A percentile compares a stretch with the other conserved stretches of the same genome.
phyloP scores from a whole-genome alignment of 2,329 filamentous ascomycete genomes.

The Exophiala sp. region DNA sequence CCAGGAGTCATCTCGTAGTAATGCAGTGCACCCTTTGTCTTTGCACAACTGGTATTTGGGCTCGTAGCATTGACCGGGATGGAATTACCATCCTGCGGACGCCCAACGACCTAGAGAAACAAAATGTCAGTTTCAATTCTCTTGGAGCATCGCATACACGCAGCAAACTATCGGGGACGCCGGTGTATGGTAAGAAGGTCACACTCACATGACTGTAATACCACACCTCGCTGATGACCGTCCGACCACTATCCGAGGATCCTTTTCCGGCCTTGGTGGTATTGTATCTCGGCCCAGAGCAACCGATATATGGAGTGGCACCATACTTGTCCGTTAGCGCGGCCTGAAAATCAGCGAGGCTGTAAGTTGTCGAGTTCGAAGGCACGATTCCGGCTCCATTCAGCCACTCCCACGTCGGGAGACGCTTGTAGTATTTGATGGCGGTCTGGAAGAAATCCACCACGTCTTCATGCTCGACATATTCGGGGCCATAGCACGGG shows the following conservation, averaged over 20 bases:
- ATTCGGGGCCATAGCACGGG: conserved; percentile 59
- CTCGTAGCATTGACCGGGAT: conserved; percentile 35
- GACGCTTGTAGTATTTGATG: conserved; percentile 51
- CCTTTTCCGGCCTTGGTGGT: conserved; percentile 53
- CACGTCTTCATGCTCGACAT: conserved; percentile 53
- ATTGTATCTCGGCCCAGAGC: conserved; percentile 56
- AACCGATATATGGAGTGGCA: conserved; percentile 55
- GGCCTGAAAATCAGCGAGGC: conserved; percentile 47
- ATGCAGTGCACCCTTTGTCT: conserved; percentile 25
- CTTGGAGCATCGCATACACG: too few species aligned
- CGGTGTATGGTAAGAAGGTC: too few species aligned
- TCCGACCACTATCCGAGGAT: conserved; percentile 52
- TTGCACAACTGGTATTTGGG: conserved; percentile 26
- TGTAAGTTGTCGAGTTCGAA: conserved; percentile 54
- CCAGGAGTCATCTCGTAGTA: conserved; percentile 26
- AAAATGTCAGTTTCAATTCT: not conserved
- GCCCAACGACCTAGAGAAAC: conserved; percentile 36
- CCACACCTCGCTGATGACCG: conserved; percentile 58
- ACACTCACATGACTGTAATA: conserved; percentile 55
- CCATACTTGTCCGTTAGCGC: conserved; percentile 49
- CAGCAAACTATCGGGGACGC: too few species aligned
- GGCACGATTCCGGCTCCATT: conserved; percentile 49
- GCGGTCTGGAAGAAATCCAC: conserved; percentile 59
- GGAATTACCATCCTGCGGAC: conserved; percentile 49
- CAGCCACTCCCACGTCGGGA: conserved; percentile 60